Evolutionary conservation across 441 rosid species (phyloP), one percentile per base, ranked within the genome.

Genomic region (Kokia cookei): DNA sequence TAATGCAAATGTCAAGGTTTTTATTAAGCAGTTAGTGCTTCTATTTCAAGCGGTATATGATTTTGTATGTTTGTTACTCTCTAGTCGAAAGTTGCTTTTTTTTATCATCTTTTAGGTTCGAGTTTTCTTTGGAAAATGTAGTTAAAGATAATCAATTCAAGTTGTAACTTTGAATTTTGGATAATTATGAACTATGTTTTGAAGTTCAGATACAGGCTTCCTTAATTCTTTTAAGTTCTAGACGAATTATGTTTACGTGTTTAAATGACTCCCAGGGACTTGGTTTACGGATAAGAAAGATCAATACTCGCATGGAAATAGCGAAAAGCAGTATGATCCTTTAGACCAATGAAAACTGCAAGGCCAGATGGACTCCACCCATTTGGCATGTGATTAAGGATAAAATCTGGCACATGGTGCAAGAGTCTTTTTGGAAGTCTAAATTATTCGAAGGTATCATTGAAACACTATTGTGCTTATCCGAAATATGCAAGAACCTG

Each of bases 41-140:
- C 61, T 65, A 64, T 78, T 27, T 73, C 73, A 24, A 45, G 48
- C 67, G 27, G 72, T 74, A 72, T n/a, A 73, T 70, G 67, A 75
- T 78, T 76, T 65, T 40, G 15, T 50, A 13, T 73, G 65, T 70
- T 80, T 77, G 75, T 76, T 73, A 15, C 62, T 78, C 43, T 74
- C 74, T 81, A 83, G 81, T 74, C 75, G 77, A 59, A 40, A 65
- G 63, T 84, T 73, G 75, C 58, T 73, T 27, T 5, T 53, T 60
- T 68, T 72, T 71, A 78, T 63, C 27, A 64, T 42, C 55, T 72
- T 75, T 19, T 72, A 47, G 43, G 58, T 78, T 42, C n/a, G 24
- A 15, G 66, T 62, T 35, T 62, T 35, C 24, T 62, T 62, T 8
- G 26, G 45, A 62, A 62, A 35, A 62, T 62, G 50, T 71, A 73